Evolutionary conservation across 371 early-diverging fungal genomes (phyloP).

Genomic region (Conidiobolus incongruus): DNA sequence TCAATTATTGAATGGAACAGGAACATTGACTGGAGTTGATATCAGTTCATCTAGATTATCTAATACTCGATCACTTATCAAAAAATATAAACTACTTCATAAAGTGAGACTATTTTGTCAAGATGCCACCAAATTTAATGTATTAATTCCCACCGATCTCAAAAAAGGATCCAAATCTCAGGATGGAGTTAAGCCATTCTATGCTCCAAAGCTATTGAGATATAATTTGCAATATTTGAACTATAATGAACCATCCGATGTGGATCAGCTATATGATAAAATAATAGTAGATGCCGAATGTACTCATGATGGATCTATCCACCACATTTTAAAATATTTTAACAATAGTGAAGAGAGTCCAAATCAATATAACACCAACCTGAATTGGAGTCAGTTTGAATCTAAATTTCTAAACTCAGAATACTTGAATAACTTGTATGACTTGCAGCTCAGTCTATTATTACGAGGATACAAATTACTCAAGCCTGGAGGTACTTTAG

Average conservation of each 20-base stretch:
- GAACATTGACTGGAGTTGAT: conserved; percentile 86
- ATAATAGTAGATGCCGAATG: conserved; percentile 90
- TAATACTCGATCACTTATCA: conserved; percentile 36
- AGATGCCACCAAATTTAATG: conserved; percentile 64
- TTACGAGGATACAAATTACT: conserved; percentile 15
- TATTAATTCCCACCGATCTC: conserved; percentile 31
- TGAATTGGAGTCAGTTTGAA: background rate
- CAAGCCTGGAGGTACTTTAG: conserved; percentile 44
- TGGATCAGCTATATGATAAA: conserved; percentile 46
- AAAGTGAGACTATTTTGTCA: conserved; percentile 31
- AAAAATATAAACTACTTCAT: conserved; percentile 31
- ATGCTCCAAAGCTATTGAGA: conserved; percentile 44
- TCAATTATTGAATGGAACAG: conserved; percentile 24
- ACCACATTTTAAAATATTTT: conserved; percentile 42
- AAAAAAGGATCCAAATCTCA: conserved; percentile 1
- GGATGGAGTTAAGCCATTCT: conserved; percentile 32
- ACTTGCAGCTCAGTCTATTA: background rate
- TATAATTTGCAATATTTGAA: conserved; percentile 20
- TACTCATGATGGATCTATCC: conserved; percentile 87
- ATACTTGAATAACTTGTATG: background rate
- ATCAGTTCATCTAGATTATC: conserved; percentile 44
- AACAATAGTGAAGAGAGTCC: background rate
- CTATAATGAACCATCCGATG: background rate
- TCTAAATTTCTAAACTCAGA: background rate
- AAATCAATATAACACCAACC: background rate